Conservation (phyloP, 2,329 filamentous ascomycete species). For the Aspergillus sp. region DNA sequence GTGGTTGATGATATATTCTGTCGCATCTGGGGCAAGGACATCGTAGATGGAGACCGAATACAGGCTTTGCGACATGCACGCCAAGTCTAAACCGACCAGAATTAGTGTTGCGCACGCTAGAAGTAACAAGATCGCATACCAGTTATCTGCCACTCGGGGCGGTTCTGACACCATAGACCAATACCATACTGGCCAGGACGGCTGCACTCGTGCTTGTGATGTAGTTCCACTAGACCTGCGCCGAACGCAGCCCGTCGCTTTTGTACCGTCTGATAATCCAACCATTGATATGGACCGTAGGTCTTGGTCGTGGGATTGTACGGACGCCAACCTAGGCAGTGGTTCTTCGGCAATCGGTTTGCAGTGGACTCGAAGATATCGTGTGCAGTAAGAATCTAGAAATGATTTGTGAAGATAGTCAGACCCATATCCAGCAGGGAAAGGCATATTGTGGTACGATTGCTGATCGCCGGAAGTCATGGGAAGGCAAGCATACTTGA, state of each 20-base stretch:
- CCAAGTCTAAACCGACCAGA: slow-evolving; percentile 64
- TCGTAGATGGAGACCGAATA: slow-evolving; percentile 95
- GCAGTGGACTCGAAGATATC: slow-evolving; percentile 75
- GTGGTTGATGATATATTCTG: slow-evolving; percentile 95
- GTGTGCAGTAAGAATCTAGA: slow-evolving; percentile 66
- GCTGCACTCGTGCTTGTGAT: slow-evolving; percentile 69
- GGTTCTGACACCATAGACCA: slow-evolving; percentile 83
- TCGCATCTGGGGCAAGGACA: slow-evolving; percentile 85
- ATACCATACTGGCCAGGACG: slow-evolving; percentile 67
- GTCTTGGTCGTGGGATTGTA: slow-evolving; percentile 74
- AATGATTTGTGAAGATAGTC: neutral
- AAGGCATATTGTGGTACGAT: neutral
- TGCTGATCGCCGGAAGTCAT: neutral
- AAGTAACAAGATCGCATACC: slow-evolving; percentile 47
- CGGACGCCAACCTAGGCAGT: slow-evolving; percentile 76
- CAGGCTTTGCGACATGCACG: slow-evolving; percentile 80
- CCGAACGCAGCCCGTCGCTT: slow-evolving; percentile 81
- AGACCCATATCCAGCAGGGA: neutral
- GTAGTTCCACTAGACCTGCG: slow-evolving; percentile 79
- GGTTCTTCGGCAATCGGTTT: slow-evolving; percentile 64
- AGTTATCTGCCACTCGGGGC: slow-evolving; percentile 84
- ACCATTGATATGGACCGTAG: slow-evolving; percentile 78
- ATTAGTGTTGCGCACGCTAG: neutral
- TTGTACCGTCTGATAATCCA: slow-evolving; percentile 78
- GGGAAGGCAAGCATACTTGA: slow-evolving; percentile 44